Percentiles rank a stretch among this genome's conserved stretches.
These are phyloP conservation scores for Clonostachys sp. DNA, from an alignment of 2,329 filamentous ascomycete species.

Conservation along the genomic window DNA sequence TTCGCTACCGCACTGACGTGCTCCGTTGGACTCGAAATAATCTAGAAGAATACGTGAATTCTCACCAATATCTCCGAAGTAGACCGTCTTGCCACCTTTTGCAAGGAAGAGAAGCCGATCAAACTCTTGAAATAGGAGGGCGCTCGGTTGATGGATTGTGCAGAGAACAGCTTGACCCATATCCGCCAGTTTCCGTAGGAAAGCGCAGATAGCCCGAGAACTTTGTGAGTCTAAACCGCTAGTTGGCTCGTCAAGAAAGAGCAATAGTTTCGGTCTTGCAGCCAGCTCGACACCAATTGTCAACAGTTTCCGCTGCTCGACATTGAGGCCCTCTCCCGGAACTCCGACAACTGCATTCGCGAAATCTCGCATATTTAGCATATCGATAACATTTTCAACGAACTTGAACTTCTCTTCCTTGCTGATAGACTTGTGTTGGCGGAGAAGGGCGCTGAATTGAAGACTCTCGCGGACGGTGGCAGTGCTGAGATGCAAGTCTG, in stretches of 20 bases:
- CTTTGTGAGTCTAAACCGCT: slow-evolving; percentile 59
- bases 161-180: slow-evolving; percentile 48
- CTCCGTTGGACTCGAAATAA: slow-evolving; percentile 65
- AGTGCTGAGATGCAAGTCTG: slow-evolving; percentile 51
- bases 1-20: slow-evolving; percentile 46
- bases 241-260: slow-evolving; percentile 78
- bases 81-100: slow-evolving; percentile 61
- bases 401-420: slow-evolving; percentile 55
- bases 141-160: slow-evolving; percentile 51
- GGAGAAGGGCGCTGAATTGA: slow-evolving; percentile 50
- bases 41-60: slow-evolving; percentile 51
- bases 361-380: slow-evolving; percentile 64
- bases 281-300: slow-evolving; percentile 89
- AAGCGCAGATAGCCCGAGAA: slow-evolving; percentile 58
- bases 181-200: slow-evolving; percentile 57
- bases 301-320: slow-evolving; percentile 67
- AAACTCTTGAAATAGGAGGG: slow-evolving; percentile 49
- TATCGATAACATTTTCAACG: slow-evolving; percentile 60
- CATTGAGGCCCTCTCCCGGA: slow-evolving; percentile 58
- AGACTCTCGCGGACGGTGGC: slow-evolving; percentile 51
- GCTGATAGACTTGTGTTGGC: slow-evolving; percentile 49
- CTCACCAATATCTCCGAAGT: slow-evolving; percentile 63
- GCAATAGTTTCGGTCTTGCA: slow-evolving; percentile 71
- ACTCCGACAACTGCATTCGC: slow-evolving; percentile 62
- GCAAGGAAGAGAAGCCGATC: slow-evolving; percentile 61